Conservation (phyloP, 139 green algal species). For the Picochlorum sp. region DNA sequence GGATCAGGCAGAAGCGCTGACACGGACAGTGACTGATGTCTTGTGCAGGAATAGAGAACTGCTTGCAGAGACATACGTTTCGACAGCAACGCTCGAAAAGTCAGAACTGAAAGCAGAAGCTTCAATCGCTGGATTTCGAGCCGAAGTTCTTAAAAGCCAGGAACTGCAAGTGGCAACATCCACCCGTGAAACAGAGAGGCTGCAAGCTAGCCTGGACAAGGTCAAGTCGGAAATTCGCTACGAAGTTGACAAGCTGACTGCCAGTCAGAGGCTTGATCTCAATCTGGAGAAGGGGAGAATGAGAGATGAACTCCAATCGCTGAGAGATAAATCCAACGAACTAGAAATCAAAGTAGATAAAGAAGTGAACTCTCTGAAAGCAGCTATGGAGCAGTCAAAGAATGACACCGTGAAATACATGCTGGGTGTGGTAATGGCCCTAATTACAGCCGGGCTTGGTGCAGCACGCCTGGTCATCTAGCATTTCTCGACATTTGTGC, state of each 20-base stretch:
- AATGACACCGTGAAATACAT: constrained; percentile 66
- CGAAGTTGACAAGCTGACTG: constrained; percentile 89
- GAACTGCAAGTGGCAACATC: constrained; percentile 51
- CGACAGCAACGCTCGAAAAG: constrained; percentile 61
- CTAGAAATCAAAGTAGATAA: constrained; percentile 75
- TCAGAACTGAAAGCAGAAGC: constrained; percentile 56
- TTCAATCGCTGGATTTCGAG: constrained; percentile 54
- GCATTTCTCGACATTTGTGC: background rate
- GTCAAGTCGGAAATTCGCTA: constrained; percentile 79
- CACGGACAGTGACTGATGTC: constrained; percentile 50
- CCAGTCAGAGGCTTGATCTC: constrained; percentile 82
- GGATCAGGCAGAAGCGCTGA: constrained; percentile 50
- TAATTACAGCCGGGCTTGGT: constrained; percentile 37
- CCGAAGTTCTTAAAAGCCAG: constrained; percentile 66
- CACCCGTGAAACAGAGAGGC: constrained; percentile 67
- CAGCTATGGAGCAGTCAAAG: constrained; percentile 75
- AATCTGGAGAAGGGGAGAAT: constrained; percentile 93
- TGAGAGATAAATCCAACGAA: constrained; percentile 75
- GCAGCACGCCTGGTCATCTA: constrained; percentile 30
- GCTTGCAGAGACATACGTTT: constrained; percentile 55
- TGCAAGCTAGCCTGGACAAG: constrained; percentile 79
- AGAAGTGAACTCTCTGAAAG: constrained; percentile 75
- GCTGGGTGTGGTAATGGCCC: constrained; percentile 41
- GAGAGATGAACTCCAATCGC: constrained; percentile 70
- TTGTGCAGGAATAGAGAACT: constrained; percentile 53